Base-by-base conservation (phyloP, 495 filamentous ascomycete genomes). In the Neurospora pannonica region DNA sequence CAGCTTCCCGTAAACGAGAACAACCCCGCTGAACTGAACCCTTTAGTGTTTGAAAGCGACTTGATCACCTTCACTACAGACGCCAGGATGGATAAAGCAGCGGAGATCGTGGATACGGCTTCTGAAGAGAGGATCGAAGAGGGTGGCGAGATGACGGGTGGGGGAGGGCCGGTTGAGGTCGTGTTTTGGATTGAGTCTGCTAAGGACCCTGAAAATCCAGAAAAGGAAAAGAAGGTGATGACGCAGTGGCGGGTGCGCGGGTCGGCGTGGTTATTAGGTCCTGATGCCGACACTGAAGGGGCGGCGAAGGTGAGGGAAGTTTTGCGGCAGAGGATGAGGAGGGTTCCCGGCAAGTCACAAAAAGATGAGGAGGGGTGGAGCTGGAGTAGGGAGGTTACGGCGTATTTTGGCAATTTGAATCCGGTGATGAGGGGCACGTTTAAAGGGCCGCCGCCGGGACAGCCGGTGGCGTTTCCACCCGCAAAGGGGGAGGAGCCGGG, bases 161-260 rank as follows among this genome's bases (percentile, higher is more conserved):
- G 90, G 7, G 93, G 92, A 0, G 90, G 89, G 31, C 86, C 86
- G 0, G 89, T 94, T 17, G 96, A 99, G 81, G 93, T 89, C 13
- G 87, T 94, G 15, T 98, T 92, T 81, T 99, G 95, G 95, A 80
- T 90, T 19, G 87, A 88, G 79, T 4, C 1, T 1, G 54, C 15
- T 0, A 67, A 17, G 7, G 24, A 31, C 5, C 1, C 24, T 0
- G 88, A 91, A 62, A 80, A 84, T 19, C n/a, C n/a, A n/a, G 87
- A 85, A 81, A 9, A 62, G 2, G 48, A 60, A 15, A 60, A 4
- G 13, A 34, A 62, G 0, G 54, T 62, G 24, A 9, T 62, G 54
- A 91, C 88, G 40, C 95, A 98, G 85, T 98, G 95, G 96, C 86
- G 96, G 69, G 77, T 99, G 19, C 86, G 89, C 24, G 96, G 96